Base-by-base conservation (phyloP, 179 eudicot genomes). In the Beta corolliflora region DNA sequence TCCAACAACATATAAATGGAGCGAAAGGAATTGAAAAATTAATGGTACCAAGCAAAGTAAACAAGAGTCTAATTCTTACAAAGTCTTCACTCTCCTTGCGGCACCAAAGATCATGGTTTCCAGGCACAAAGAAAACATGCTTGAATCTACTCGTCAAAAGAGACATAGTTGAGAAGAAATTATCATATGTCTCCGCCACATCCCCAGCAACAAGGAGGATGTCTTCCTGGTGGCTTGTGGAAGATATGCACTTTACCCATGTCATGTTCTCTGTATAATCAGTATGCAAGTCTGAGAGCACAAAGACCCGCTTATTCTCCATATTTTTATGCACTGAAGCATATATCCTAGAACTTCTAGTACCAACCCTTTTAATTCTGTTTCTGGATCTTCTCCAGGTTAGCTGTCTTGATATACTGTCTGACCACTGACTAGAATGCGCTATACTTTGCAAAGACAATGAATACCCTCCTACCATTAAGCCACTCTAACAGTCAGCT, bases 31-130 rank as follows among this genome's bases (percentile, higher is more conserved):
- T 29, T 18, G 61, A 61, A 66, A 18, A 36, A 10, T 63, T 36
- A 46, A 54, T 41, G 46, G 25, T 19, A 55, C 5, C 69, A 70
- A 68, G 52, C 77, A 60, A 50, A 61, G 70, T 5, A 21, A 68
- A 74, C 11, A 67, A 66, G 41, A 74, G 15, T 18, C 4, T 11
- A 50, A 16, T 80, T 67, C 92, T 87, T 90, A 89, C 93, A 81
- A 79, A 84, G 41, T 76, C 60, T 75, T 85, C 88, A 61, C 79
- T 79, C 79, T 89, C 91, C 58, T 82, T 58, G 10, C 94, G 93
- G 82, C 91, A 89, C 95, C 95, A 92, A 59, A 92, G 90, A 83
- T 92, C 95, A 86, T 92, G 95, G 84, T 92, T 92, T 45, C 95
- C 95, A 65, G 93, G 95, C 70, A 92, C 95, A 80, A 71, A 92